Conservation (phyloP, 768 basidiomycete genomes). For the Nevesoporus exiguus region DNA sequence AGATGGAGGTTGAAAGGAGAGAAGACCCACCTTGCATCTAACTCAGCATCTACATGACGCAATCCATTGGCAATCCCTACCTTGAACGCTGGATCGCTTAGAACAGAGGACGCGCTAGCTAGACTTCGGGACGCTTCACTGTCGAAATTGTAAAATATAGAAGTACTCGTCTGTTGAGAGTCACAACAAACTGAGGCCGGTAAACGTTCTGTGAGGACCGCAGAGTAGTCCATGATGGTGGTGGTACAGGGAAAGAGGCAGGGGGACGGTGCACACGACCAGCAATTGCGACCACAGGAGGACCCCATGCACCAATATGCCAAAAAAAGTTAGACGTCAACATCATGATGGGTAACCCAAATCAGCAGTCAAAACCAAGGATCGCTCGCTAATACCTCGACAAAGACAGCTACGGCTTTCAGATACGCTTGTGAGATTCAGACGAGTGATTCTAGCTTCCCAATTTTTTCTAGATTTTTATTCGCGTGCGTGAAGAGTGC, state of each 20-base stretch:
- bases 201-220: slow-evolving; percentile 13
- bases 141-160: slow-evolving; percentile 8
- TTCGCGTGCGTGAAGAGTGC: not conserved
- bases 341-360: not conserved
- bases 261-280: slow-evolving; percentile 22
- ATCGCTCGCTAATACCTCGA: not conserved
- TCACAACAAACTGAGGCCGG: not conserved
- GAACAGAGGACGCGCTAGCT: slow-evolving; percentile 33
- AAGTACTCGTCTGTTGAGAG: slow-evolving; percentile 5
- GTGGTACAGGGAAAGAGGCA: not conserved
- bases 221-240: slow-evolving; percentile 14
- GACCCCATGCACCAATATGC: not conserved
- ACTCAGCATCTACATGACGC: slow-evolving; percentile 48
- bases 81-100: slow-evolving; percentile 37
- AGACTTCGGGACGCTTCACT: slow-evolving; percentile 20
- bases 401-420: not conserved
- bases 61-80: slow-evolving; percentile 57
- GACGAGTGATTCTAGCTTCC: not conserved
- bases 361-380: not conserved
- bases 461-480: not conserved
- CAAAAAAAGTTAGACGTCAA: not conserved
- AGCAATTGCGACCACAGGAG: not conserved
- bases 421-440: not conserved
- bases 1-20: slow-evolving; percentile 20
- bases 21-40: slow-evolving; percentile 68